phyloP scores from a whole-genome alignment of 805 yeast species.

The Saccharomycopsis lassenensis region DNA sequence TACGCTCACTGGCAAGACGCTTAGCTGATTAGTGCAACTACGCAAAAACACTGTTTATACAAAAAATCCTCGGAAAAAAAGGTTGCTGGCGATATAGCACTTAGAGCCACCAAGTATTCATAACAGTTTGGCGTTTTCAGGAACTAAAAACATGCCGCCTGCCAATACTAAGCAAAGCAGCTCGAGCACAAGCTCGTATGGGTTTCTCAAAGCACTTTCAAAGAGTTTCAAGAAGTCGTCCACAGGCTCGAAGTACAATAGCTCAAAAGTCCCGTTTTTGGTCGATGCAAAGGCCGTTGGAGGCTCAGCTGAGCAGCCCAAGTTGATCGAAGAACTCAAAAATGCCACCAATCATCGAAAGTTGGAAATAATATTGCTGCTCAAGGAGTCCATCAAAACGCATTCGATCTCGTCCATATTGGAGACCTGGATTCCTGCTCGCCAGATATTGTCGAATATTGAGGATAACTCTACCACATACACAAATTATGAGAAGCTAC shows the following conservation, averaged over 20 bases:
- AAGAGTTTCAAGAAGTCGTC: slow-evolving; percentile 10
- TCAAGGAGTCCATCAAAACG: slow-evolving; percentile 9
- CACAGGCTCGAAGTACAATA: too few relatives aligned
- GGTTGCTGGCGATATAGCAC: too few relatives aligned
- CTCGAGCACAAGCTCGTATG: too few relatives aligned
- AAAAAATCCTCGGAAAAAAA: too few relatives aligned
- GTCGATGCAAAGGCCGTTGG: slow-evolving; percentile 17
- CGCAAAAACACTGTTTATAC: too few relatives aligned
- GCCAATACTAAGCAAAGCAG: too few relatives aligned
- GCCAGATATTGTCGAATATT: slow-evolving; percentile 10
- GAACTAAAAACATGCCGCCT: too few relatives aligned
- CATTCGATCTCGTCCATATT: slow-evolving; percentile 16
- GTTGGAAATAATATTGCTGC: slow-evolving; percentile 11
- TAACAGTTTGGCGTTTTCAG: too few relatives aligned
- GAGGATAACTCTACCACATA: slow-evolving; percentile 2
- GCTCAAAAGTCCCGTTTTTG: too few relatives aligned
- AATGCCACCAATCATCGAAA: slow-evolving; percentile 10
- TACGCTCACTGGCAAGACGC: too few relatives aligned
- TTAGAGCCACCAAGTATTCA: too few relatives aligned
- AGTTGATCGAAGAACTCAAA: slow-evolving; percentile 8
- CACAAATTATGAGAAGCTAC: slow-evolving; percentile 7
- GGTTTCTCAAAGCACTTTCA: slow-evolving; percentile 6
- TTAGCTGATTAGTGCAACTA: too few relatives aligned
- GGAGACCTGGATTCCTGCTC: slow-evolving; percentile 18
- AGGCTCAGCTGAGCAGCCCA: slow-evolving; percentile 13